Conservation (phyloP, 108 stramenopile genomes). For the Craspedostauros australis region DNA sequence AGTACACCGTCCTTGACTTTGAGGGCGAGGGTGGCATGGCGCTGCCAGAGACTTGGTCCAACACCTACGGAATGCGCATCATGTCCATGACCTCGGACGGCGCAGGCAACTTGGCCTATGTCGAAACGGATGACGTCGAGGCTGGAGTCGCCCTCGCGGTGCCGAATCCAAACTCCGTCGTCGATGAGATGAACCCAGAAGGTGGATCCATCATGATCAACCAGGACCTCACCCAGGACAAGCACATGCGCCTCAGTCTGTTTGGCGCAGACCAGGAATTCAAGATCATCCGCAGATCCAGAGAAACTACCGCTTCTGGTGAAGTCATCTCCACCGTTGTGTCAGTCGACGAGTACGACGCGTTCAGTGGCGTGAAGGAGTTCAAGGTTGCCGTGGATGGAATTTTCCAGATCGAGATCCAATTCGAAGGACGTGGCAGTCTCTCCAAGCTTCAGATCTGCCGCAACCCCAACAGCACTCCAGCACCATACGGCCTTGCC, state of each 20-base stretch:
- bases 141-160: not conserved
- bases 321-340: not conserved
- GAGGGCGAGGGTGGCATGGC: not conserved
- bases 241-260: not conserved
- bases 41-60: not conserved
- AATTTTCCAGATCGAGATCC: not conserved
- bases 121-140: not conserved
- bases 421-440: not conserved
- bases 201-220: conserved; percentile 1
- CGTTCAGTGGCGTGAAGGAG: not conserved
- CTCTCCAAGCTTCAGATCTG: conserved; percentile 1
- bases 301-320: not conserved
- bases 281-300: too few relatives aligned
- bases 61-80: not conserved
- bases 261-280: not conserved
- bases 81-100: too few relatives aligned
- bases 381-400: not conserved
- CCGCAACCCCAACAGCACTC: not conserved
- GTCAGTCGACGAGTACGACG: not conserved
- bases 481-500: not conserved
- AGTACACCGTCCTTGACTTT: conserved; percentile 7
- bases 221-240: not conserved
- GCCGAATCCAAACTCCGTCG: not conserved
- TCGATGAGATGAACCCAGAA: not conserved
- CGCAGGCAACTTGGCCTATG: too few relatives aligned